Conservation (phyloP, 2,329 filamentous ascomycete species). For the Aspergillus vadensis region DNA sequence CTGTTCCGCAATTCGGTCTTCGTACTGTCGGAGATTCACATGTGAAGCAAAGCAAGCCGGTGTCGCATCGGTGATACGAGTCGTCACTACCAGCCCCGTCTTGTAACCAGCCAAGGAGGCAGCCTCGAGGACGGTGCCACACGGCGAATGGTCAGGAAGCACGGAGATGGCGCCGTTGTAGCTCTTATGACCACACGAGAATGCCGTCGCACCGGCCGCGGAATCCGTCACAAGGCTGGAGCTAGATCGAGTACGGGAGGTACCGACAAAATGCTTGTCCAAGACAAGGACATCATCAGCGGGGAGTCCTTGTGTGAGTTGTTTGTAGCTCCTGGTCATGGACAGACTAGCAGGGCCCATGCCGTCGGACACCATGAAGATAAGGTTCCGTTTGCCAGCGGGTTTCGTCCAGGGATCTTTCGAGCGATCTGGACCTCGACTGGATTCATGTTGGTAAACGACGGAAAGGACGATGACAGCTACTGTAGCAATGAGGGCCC, state of each 20-base stretch:
- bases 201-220: slow-evolving; percentile 94
- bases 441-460: slow-evolving; percentile 70
- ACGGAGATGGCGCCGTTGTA: slow-evolving; percentile 97
- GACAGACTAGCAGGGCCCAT: slow-evolving; percentile 94
- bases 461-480: slow-evolving; percentile 78
- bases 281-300: slow-evolving; percentile 74
- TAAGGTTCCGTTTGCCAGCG: slow-evolving; percentile 79
- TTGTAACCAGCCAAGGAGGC: slow-evolving; percentile 89
- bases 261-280: slow-evolving; percentile 87
- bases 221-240: slow-evolving; percentile 90
- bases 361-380: slow-evolving; percentile 99
- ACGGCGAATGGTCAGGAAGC: slow-evolving; percentile 79
- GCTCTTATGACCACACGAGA: slow-evolving; percentile 88
- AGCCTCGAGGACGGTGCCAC: slow-evolving; percentile 89
- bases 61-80: slow-evolving; percentile 91
- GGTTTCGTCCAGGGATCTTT: slow-evolving; percentile 46
- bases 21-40: slow-evolving; percentile 74
- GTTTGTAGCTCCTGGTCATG: slow-evolving; percentile 82
- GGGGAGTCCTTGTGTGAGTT: slow-evolving; percentile 72
- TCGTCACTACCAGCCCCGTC: slow-evolving; percentile 93
- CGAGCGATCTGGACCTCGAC: slow-evolving; percentile 34
- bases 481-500: slow-evolving; percentile 79
- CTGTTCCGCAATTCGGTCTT: slow-evolving; percentile 89
- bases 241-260: slow-evolving; percentile 80
- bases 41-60: slow-evolving; percentile 94